Base-by-base conservation (phyloP, 495 filamentous ascomycete genomes). In the Penicillium simplicissimum region DNA sequence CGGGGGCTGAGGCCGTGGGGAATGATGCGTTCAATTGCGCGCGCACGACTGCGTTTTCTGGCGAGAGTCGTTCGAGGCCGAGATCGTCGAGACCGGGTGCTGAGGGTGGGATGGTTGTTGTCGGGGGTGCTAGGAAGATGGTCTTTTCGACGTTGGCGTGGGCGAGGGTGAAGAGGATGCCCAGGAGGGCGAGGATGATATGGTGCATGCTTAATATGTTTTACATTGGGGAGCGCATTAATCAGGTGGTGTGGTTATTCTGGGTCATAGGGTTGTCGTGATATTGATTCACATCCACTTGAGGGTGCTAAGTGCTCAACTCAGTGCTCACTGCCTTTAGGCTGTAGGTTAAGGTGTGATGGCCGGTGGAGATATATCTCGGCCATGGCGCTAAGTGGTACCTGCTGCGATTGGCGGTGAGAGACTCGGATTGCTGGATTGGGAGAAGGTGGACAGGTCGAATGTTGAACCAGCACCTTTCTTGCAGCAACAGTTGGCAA, bases 81-180 rank as follows among this genome's bases (percentile, higher is more conserved):
- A 95, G 81, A 68, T 87, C 78, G 51, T 87, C 82, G 25, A 94
- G 73, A 42, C 78, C 79, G 25, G 87, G 84, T 62, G 83, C 81
- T 28, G 78, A 72, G 10, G 80, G 71, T 9, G 87, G 82, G 34
- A 90, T 67, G 35, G 75, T 70, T 66, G 82, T 63, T 10, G 76
- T 61, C 15, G 74, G 63, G 21, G 95, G 95, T 23, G 81, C 92
- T 43, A 89, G 72, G 78, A 98, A 98, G 67, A 98, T 92, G 66
- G 83, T 82, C 73, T 98, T 98, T 73, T 98, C 95, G 61, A 89
- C 88, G 71, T 98, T 97, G 69, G 85, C 91, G 23, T 61, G 65
- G 38, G 62, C 59, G 23, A 67, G 66, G 42, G 76, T 52, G 55
- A 73, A 48, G 45, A 78, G 59, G 28, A 76, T 52, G 47, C 69